Conservation (phyloP, 768 basidiomycete species). For the Leccinum sublutescens region DNA sequence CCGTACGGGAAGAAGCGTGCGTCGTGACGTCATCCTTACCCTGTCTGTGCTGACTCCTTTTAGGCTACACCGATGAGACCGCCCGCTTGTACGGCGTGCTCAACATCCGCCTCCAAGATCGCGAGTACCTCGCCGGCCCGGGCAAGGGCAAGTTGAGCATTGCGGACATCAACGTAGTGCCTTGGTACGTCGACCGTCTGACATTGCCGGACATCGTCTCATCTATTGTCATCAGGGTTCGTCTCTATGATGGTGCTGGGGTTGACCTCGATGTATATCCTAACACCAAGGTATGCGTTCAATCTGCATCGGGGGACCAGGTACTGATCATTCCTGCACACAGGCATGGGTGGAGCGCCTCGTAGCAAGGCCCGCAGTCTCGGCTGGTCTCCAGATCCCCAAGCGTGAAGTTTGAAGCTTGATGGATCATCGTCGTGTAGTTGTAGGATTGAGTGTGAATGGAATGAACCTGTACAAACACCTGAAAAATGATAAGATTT, state of each 20-base stretch:
- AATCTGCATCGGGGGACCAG: too few relatives aligned
- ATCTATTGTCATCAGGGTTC: slow-evolving; percentile 46
- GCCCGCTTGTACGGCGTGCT: slow-evolving; percentile 82
- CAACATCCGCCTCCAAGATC: slow-evolving; percentile 67
- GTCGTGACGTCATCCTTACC: slow-evolving; percentile 8
- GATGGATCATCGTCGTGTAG: not conserved
- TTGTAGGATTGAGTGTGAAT: not conserved
- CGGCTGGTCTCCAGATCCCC: slow-evolving; percentile 23
- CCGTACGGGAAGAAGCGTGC: slow-evolving; percentile 66
- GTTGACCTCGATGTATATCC: slow-evolving; percentile 67
- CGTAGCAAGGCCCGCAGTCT: slow-evolving; percentile 20
- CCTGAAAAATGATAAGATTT: slow-evolving; percentile 8
- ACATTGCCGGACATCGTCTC: not conserved
- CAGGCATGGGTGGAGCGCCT: slow-evolving; percentile 35
- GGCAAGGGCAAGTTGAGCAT: slow-evolving; percentile 65
- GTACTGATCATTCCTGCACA: not conserved
- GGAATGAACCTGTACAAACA: slow-evolving; percentile 3
- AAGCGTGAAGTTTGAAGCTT: not conserved
- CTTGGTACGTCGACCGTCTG: slow-evolving; percentile 47
- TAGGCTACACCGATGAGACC: slow-evolving; percentile 79
- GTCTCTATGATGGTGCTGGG: slow-evolving; percentile 44
- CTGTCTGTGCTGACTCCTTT: slow-evolving; percentile 14
- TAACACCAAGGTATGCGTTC: slow-evolving; percentile 46
- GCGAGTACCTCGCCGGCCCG: slow-evolving; percentile 80
- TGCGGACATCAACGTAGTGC: slow-evolving; percentile 67